These are phyloP conservation scores for Aspergillus alliaceus DNA, from an alignment of 2,329 filamentous ascomycete species.

Conservation along the genomic window DNA sequence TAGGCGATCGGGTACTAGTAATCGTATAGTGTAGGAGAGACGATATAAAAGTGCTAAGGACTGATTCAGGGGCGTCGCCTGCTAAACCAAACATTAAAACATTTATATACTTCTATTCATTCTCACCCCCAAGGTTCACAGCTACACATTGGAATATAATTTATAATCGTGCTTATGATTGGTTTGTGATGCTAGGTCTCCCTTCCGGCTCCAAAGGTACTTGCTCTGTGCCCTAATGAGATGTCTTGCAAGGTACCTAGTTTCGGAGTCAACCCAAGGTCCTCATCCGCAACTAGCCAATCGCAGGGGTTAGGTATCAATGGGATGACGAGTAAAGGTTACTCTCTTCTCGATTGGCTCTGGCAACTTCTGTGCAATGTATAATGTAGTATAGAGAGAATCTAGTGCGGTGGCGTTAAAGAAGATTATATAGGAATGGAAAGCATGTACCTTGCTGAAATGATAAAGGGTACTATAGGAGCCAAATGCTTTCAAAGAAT, in stretches of 20 bases:
- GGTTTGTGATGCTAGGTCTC: neutral
- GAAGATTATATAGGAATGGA: neutral
- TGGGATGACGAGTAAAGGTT: neutral
- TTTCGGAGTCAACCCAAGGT: neutral
- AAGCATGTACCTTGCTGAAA: neutral
- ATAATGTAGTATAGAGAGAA: neutral
- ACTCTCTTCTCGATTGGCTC: neutral
- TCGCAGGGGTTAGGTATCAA: neutral
- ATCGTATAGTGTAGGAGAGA: too few species aligned
- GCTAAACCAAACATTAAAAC: neutral
- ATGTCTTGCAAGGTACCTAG: slow-evolving; percentile 2
- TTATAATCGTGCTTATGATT: slow-evolving; percentile 7
- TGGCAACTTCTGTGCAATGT: neutral
- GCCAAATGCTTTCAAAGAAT: neutral
- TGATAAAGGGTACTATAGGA: neutral
- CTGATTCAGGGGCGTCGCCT: too few species aligned
- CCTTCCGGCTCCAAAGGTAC: slow-evolving; percentile 4
- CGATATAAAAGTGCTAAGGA: neutral
- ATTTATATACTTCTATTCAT: neutral
- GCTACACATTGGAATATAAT: slow-evolving; percentile 1
- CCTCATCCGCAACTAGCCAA: neutral
- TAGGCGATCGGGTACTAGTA: neutral
- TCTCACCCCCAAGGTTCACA: neutral
- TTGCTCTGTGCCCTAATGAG: neutral
- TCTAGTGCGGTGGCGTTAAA: neutral